Percentiles rank a stretch among this genome's conserved stretches.
Conservation (phyloP, 768 basidiomycete genomes). For the Hysterangium stoloniferum region DNA sequence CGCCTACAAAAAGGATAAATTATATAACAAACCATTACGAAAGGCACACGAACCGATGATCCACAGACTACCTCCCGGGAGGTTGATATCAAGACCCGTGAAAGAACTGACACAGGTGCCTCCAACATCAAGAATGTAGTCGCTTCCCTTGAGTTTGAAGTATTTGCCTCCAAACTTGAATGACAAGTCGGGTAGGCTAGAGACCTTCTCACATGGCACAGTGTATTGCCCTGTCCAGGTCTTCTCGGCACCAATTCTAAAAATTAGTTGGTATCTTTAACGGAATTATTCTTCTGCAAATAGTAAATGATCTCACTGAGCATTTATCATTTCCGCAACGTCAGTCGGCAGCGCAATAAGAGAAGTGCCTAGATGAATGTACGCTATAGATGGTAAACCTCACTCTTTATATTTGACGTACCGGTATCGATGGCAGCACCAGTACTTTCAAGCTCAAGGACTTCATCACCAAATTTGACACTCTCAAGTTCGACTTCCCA, state of each 20-base stretch:
- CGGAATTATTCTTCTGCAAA: too few relatives aligned
- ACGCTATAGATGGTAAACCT: not conserved
- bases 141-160: constrained; percentile 71
- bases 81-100: constrained; percentile 83
- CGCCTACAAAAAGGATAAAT: constrained; percentile 37
- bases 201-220: constrained; percentile 80
- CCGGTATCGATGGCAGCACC: constrained; percentile 91
- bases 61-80: constrained; percentile 77
- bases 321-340: constrained; percentile 95
- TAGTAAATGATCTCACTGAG: constrained; percentile 50
- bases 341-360: constrained; percentile 91
- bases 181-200: constrained; percentile 74
- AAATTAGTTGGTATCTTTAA: not conserved
- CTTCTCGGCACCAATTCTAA: constrained; percentile 81
- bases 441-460: constrained; percentile 85
- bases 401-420: constrained; percentile 22
- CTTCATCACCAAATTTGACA: constrained; percentile 78
- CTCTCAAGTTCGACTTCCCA: constrained; percentile 96
- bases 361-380: constrained; percentile 64
- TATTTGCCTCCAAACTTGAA: constrained; percentile 78
- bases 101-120: constrained; percentile 94
- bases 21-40: not conserved
- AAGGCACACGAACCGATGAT: constrained; percentile 58
- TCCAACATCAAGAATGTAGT: constrained; percentile 87
- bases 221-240: constrained; percentile 96